Percentiles rank a stretch among this genome's conserved stretches.
These are phyloP conservation scores for Pseudocercospora pini-densiflorae DNA, from an alignment of 2,329 filamentous ascomycete species.

Conservation along the genomic window DNA sequence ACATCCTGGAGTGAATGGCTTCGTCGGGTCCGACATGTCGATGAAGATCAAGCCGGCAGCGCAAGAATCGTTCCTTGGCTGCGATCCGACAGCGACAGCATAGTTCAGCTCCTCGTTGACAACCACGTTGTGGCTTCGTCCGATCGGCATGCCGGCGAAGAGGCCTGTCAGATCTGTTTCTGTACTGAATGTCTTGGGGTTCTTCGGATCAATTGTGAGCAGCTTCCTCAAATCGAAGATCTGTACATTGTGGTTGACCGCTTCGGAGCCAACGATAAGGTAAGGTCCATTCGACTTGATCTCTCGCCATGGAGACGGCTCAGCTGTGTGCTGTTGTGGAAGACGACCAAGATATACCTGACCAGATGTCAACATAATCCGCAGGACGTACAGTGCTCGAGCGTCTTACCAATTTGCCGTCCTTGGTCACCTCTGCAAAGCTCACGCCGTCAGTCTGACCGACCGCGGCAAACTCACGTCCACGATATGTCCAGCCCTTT, in stretches of 20 bases:
- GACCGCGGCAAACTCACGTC: slow-evolving; percentile 61
- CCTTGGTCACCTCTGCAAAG: slow-evolving; percentile 58
- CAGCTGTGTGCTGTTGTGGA: slow-evolving; percentile 51
- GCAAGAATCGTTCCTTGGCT: slow-evolving; percentile 51
- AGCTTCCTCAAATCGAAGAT: slow-evolving; percentile 67
- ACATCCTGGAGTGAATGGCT: slow-evolving; percentile 57
- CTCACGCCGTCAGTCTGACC: slow-evolving; percentile 61
- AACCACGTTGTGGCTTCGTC: slow-evolving; percentile 59
- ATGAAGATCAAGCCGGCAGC: slow-evolving; percentile 59
- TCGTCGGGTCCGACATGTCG: slow-evolving; percentile 56
- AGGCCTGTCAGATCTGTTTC: slow-evolving; percentile 41
- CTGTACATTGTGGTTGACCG: slow-evolving; percentile 61
- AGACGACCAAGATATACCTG: slow-evolving; percentile 57
- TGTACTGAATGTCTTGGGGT: slow-evolving; percentile 51
- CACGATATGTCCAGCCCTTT: slow-evolving; percentile 56
- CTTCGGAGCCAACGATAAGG: slow-evolving; percentile 52
- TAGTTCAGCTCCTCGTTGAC: slow-evolving; percentile 56
- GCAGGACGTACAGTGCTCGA: background rate
- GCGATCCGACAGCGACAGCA: slow-evolving; percentile 49
- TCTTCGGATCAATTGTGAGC: slow-evolving; percentile 51
- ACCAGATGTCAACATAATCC: background rate
- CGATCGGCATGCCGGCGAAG: slow-evolving; percentile 51
- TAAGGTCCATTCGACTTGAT: slow-evolving; percentile 52
- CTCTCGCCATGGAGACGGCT: slow-evolving; percentile 56
- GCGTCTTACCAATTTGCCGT: slow-evolving; percentile 50